Evolutionary conservation across 495 filamentous ascomycete species (phyloP).

Genomic region (Podospora appendiculata): DNA sequence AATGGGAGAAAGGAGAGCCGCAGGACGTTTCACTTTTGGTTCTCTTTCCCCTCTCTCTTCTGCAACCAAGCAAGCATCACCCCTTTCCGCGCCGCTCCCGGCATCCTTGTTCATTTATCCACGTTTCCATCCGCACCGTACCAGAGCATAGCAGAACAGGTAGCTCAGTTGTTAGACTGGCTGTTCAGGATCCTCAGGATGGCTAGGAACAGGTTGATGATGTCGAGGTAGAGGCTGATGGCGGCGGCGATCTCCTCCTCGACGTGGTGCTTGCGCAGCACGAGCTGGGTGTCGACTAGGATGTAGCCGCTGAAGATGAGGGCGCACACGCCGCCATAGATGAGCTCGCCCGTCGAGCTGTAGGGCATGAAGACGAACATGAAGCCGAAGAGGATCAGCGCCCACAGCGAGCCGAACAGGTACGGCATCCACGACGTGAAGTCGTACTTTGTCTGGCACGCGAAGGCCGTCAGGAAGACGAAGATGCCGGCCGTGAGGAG

Average conservation of each 20-base stretch:
- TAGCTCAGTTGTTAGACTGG: slow-evolving; percentile 69
- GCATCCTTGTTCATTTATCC: no score
- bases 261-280: slow-evolving; percentile 91
- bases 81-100: no score
- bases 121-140: no score
- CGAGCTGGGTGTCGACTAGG: slow-evolving; percentile 89
- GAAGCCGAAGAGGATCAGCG: slow-evolving; percentile 85
- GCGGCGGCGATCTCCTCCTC: slow-evolving; percentile 98
- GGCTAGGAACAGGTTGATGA: slow-evolving; percentile 92
- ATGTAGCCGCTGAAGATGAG: slow-evolving; percentile 92
- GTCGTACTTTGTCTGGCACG: slow-evolving; percentile 97
- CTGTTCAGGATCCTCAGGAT: slow-evolving; percentile 87
- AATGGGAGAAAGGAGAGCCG: no score
- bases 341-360: slow-evolving; percentile 68
- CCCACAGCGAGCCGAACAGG: slow-evolving; percentile 84
- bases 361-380: slow-evolving; percentile 78
- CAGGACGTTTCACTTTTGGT: no score
- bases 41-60: no score
- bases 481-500: slow-evolving; percentile 90
- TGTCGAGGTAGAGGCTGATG: slow-evolving; percentile 90
- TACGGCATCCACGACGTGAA: slow-evolving; percentile 96
- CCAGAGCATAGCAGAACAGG: not conserved
- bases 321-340: slow-evolving; percentile 72
- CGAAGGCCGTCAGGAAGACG: slow-evolving; percentile 84
- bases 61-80: no score